Percentiles rank a stretch among this genome's conserved stretches.
phyloP scores from a whole-genome alignment of 768 basidiomycete genomes.

The Mycena rosella region DNA sequence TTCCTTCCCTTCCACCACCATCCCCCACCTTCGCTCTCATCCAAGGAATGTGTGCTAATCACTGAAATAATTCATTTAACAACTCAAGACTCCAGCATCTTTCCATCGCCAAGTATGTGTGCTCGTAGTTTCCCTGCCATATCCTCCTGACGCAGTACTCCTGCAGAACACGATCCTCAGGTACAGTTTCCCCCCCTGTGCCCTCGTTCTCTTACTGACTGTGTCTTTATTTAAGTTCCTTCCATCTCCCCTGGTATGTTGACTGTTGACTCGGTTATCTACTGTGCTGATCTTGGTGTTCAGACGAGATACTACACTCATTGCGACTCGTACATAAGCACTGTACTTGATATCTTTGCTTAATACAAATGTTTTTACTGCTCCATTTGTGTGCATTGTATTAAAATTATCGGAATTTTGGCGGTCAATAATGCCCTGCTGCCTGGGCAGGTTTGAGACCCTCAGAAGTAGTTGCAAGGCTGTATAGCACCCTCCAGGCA shows the following conservation, averaged over 20 bases:
- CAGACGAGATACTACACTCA: background rate
- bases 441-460: background rate
- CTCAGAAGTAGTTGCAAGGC: slow-evolving; percentile 11
- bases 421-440: background rate
- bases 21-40: no score
- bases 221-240: slow-evolving; percentile 1
- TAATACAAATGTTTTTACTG: slow-evolving; percentile 12
- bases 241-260: slow-evolving; percentile 3
- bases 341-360: slow-evolving; percentile 5
- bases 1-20: no score
- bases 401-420: slow-evolving; percentile 4
- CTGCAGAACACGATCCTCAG: background rate
- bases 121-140: slow-evolving; percentile 10
- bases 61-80: no score
- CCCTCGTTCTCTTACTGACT: slow-evolving; percentile 10
- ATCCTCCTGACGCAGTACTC: background rate
- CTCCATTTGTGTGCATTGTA: slow-evolving; percentile 9
- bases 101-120: no score
- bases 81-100: no score
- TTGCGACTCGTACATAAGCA: background rate
- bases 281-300: slow-evolving; percentile 5
- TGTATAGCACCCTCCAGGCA: background rate
- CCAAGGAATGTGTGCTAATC: no score
- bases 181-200: background rate
- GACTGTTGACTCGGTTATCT: slow-evolving; percentile 5